Base-by-base conservation (phyloP, 202 grass and related monocot genomes). In the Dendrocalamus latiflorus region DNA sequence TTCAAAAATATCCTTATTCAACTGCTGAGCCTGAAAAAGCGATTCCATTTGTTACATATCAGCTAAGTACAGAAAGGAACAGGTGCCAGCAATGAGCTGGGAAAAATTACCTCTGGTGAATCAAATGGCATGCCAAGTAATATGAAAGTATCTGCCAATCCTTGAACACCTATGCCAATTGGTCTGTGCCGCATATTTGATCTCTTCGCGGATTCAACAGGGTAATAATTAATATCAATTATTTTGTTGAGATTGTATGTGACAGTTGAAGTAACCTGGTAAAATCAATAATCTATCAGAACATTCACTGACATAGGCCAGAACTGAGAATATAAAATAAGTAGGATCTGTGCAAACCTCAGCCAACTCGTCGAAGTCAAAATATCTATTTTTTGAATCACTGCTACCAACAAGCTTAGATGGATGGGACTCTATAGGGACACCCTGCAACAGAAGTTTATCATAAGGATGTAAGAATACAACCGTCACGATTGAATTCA, bases 101-200 rank as follows among this genome's bases (percentile, higher is more conserved):
- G 68, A 67, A 54, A 65, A 88, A 20, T 43, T 85, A 99, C 96
- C 96, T 99, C 91, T 48, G 83, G 67, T 38, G 96, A 95, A 84
- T 99, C 96, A 85, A 99, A 99, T 79, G 96, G 83, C 96, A 99
- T 94, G 85, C 96, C 96, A 54, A 99, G 93, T 60, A 99, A 89
- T n/a, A n/a, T n/a, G n/a, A n/a, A n/a, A n/a, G n/a, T n/a, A n/a
- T n/a, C n/a, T n/a, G n/a, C n/a, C n/a, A n/a, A n/a, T n/a, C n/a
- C n/a, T n/a, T n/a, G n/a, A n/a, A n/a, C n/a, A n/a, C n/a, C n/a
- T n/a, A n/a, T n/a, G n/a, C n/a, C n/a, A n/a, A n/a, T n/a, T n/a
- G n/a, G n/a, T n/a, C n/a, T n/a, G n/a, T n/a, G n/a, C n/a, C n/a
- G n/a, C n/a, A n/a, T n/a, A n/a, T n/a, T n/a, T n/a, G n/a, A n/a